Evolutionary conservation across 164 flowering plant genomes (phyloP).

Genomic region (Protea cynaroides): DNA sequence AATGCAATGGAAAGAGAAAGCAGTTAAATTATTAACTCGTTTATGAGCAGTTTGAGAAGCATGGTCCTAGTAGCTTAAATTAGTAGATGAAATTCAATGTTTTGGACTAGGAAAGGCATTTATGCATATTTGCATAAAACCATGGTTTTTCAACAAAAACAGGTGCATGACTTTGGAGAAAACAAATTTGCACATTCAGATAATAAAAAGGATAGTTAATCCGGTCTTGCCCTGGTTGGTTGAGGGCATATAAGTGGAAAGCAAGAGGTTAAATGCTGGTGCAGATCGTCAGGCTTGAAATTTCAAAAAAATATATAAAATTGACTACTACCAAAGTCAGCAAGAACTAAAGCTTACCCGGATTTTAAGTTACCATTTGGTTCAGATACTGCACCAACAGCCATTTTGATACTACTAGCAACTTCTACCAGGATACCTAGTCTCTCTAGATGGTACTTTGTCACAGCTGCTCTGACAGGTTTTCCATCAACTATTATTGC

Average conservation of each 20-base stretch:
- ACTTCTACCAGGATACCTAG: constrained; percentile 68
- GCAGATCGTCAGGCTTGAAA: background rate
- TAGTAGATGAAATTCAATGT: no score
- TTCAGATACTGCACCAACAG: constrained; percentile 24
- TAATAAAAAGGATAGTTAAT: background rate
- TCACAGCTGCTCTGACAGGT: constrained; percentile 85
- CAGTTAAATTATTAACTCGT: no score
- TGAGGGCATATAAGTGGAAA: no score
- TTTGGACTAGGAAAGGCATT: no score
- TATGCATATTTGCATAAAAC: no score
- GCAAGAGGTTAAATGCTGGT: background rate
- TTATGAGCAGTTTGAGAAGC: no score
- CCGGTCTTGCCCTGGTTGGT: background rate
- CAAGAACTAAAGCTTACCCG: constrained; percentile 24
- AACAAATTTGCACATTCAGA: background rate
- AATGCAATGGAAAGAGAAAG: no score
- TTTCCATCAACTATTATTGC: constrained; percentile 74
- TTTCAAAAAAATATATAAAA: background rate
- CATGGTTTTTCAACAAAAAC: background rate
- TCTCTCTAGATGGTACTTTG: constrained; percentile 74
- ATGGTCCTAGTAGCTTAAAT: no score
- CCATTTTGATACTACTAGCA: constrained; percentile 35
- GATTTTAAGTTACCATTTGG: constrained; percentile 37
- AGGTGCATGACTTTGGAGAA: background rate
- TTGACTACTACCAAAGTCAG: constrained; percentile 13